phyloP scores from a whole-genome alignment of 768 basidiomycete genomes.

The Ephemerocybe angulata region DNA sequence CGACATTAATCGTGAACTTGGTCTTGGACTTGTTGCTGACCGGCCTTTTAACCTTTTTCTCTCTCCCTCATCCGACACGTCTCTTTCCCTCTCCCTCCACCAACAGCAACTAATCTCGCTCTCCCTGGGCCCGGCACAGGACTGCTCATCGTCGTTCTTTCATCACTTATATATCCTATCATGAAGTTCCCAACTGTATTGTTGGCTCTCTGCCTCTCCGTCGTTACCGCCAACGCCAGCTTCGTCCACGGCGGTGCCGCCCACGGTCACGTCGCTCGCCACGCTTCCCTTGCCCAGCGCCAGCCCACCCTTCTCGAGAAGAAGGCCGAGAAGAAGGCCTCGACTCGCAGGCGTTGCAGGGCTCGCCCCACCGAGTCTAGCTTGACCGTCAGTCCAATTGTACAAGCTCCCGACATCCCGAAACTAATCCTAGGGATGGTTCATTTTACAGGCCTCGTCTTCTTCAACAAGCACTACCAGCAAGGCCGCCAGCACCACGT shows the following conservation, averaged over 20 bases:
- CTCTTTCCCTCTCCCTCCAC: not conserved
- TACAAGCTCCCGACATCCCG: no score
- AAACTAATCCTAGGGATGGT: not conserved
- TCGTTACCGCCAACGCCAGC: slow-evolving; percentile 30
- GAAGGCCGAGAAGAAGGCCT: slow-evolving; percentile 12
- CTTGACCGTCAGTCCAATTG: not conserved
- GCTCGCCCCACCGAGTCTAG: not conserved
- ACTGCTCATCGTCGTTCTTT: slow-evolving; percentile 13
- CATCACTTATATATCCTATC: slow-evolving; percentile 13
- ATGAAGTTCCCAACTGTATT: slow-evolving; percentile 46
- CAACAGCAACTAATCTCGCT: no score
- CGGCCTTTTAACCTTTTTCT: not conserved
- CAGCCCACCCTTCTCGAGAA: not conserved
- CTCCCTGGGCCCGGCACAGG: not conserved
- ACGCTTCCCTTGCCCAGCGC: slow-evolving; percentile 34
- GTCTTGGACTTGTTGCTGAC: not conserved
- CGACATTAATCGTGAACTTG: not conserved
- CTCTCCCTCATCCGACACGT: slow-evolving; percentile 5
- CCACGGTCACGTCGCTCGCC: slow-evolving; percentile 29
- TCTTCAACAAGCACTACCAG: not conserved
- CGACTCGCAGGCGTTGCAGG: slow-evolving; percentile 8
- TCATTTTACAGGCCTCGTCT: not conserved
- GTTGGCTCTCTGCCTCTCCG: slow-evolving; percentile 34
- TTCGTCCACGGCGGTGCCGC: slow-evolving; percentile 21
- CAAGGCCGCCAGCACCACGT: not conserved